Evolutionary conservation across 352 stramenopile species (phyloP).

Genomic region (Pythium aquatile): DNA sequence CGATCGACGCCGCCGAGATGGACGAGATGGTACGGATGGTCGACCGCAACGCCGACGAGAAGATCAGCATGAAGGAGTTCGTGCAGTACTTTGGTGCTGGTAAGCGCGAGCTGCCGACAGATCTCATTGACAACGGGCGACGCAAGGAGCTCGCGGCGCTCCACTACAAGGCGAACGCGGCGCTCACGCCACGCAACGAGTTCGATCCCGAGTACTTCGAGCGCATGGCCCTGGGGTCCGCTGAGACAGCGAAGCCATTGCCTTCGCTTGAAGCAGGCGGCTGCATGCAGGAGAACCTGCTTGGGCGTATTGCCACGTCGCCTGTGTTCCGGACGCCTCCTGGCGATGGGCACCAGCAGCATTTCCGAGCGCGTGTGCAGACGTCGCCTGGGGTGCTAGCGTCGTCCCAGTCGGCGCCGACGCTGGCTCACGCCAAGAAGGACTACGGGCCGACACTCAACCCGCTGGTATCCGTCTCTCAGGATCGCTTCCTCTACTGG

Average conservation of each 20-base stretch:
- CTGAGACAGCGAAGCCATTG: neutral
- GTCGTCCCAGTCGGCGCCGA: conserved; percentile 18
- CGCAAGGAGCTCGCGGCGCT: conserved; percentile 60
- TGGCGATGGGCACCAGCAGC: neutral
- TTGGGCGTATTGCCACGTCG: conserved; percentile 41
- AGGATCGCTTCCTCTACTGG: conserved; percentile 58
- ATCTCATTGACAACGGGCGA: conserved; percentile 61
- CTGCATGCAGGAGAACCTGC: conserved; percentile 60
- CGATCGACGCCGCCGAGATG: conserved; percentile 53
- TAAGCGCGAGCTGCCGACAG: conserved; percentile 51
- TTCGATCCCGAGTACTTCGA: conserved; percentile 43
- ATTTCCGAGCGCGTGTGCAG: conserved; percentile 1
- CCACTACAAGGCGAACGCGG: conserved; percentile 45
- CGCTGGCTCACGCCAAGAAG: conserved; percentile 17
- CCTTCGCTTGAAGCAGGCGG: conserved; percentile 15
- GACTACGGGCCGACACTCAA: conserved; percentile 22
- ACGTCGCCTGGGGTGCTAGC: conserved; percentile 10
- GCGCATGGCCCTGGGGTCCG: neutral
- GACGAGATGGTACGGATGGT: conserved; percentile 75
- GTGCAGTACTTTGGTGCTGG: conserved; percentile 77
- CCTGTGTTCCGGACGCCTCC: conserved; percentile 29
- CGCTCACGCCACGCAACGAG: conserved; percentile 49
- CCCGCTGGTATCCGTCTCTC: conserved; percentile 35
- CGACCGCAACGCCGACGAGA: conserved; percentile 63
- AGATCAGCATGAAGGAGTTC: conserved; percentile 82